Conservation (phyloP, 495 filamentous ascomycete species). For the Xylaria telfairii region DNA sequence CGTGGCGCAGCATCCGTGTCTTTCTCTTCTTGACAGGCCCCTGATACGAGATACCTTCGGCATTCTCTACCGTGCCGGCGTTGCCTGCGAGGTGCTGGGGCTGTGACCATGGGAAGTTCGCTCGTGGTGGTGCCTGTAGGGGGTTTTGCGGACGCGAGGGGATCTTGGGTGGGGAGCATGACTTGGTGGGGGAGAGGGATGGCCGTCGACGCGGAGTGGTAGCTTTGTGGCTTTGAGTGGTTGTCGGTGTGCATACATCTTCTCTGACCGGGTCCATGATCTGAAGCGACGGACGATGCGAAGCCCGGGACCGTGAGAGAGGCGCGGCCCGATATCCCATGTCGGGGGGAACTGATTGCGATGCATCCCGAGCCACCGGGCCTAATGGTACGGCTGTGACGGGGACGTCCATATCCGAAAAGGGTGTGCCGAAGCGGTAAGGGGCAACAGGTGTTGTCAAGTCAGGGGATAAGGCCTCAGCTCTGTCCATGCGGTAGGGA, state of each 20-base stretch:
- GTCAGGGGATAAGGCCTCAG: slow-evolving; percentile 52
- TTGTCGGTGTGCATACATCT: slow-evolving; percentile 43
- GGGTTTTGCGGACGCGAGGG: slow-evolving; percentile 37
- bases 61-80: slow-evolving; percentile 43
- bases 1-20: slow-evolving; percentile 84
- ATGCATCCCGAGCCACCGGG: slow-evolving; percentile 71
- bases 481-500: slow-evolving; percentile 60
- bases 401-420: slow-evolving; percentile 90
- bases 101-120: slow-evolving; percentile 55
- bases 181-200: slow-evolving; percentile 34
- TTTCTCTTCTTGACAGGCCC: slow-evolving; percentile 97
- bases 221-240: slow-evolving; percentile 31
- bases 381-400: slow-evolving; percentile 74
- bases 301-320: slow-evolving; percentile 59
- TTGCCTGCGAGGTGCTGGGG: slow-evolving; percentile 39
- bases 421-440: slow-evolving; percentile 79
- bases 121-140: slow-evolving; percentile 53
- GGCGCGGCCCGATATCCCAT: slow-evolving; percentile 72
- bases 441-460: slow-evolving; percentile 57
- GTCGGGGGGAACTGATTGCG: slow-evolving; percentile 91
- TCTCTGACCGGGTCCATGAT: slow-evolving; percentile 64
- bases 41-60: slow-evolving; percentile 64
- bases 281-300: slow-evolving; percentile 63
- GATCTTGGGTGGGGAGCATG: slow-evolving; percentile 30
- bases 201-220: slow-evolving; percentile 29